phyloP scores from a whole-genome alignment of 2,329 filamentous ascomycete genomes.

The Dothiorella sarmentorum region DNA sequence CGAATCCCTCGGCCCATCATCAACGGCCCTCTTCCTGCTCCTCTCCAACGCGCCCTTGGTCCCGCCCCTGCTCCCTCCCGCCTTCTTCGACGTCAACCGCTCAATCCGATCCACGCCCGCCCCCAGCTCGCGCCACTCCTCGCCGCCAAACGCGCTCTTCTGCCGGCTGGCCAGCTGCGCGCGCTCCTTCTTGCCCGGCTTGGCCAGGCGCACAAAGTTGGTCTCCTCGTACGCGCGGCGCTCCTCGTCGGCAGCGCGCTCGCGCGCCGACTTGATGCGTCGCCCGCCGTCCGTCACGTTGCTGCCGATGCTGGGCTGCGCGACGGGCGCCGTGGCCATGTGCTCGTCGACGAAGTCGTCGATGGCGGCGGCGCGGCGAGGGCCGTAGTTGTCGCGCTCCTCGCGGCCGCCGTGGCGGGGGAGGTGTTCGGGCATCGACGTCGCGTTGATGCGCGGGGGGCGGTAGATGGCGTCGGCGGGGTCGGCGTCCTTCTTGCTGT shows the following conservation, averaged over 20 bases:
- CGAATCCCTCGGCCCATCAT: slow-evolving; percentile 69
- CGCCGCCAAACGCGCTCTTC: slow-evolving; percentile 68
- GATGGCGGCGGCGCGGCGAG: slow-evolving; percentile 75
- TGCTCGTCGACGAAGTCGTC: slow-evolving; percentile 90
- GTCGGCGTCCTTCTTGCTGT: slow-evolving; percentile 29
- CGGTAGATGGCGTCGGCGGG: slow-evolving; percentile 71
- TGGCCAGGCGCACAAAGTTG: slow-evolving; percentile 85
- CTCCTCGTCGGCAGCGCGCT: slow-evolving; percentile 75
- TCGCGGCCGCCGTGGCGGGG: slow-evolving; percentile 44
- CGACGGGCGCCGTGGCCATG: slow-evolving; percentile 74
- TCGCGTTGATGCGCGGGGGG: slow-evolving; percentile 83
- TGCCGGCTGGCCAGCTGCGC: slow-evolving; percentile 56
- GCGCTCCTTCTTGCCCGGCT: slow-evolving; percentile 81
- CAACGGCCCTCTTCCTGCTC: slow-evolving; percentile 73
- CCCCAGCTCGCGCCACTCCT: slow-evolving; percentile 86
- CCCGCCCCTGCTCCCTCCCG: slow-evolving; percentile 37
- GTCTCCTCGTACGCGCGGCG: slow-evolving; percentile 83
- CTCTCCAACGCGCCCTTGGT: slow-evolving; percentile 63
- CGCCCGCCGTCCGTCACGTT: slow-evolving; percentile 79
- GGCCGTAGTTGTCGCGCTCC: slow-evolving; percentile 59
- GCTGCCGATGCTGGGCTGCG: slow-evolving; percentile 86
- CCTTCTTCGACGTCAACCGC: slow-evolving; percentile 70
- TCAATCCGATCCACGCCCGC: slow-evolving; percentile 85
- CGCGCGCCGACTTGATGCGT: slow-evolving; percentile 70
- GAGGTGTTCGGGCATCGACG: slow-evolving; percentile 62